A percentile compares a stretch with the other conserved stretches of the same genome.
These are phyloP conservation scores for Aspergillus sp. DNA, from an alignment of 2,329 filamentous ascomycete species.

Conservation along the genomic window DNA sequence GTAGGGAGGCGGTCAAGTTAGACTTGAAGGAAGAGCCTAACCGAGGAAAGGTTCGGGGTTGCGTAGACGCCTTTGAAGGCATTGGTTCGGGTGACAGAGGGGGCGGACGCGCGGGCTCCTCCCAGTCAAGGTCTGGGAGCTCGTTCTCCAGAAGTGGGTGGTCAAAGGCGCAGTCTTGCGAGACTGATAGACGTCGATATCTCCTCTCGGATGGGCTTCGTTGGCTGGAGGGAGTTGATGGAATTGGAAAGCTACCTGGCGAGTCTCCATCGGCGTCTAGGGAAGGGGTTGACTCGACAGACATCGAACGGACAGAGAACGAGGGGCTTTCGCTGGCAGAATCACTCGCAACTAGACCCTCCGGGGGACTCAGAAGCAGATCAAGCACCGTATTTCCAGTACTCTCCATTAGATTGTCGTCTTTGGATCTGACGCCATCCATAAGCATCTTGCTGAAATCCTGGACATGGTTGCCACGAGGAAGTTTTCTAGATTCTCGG, in stretches of 20 bases:
- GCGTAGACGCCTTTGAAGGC: conserved; percentile 15
- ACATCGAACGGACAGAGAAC: conserved; percentile 51
- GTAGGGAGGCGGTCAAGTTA: conserved; percentile 62
- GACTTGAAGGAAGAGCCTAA: conserved; percentile 57
- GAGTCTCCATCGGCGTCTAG: conserved; percentile 51
- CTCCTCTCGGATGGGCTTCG: conserved; percentile 39
- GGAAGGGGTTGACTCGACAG: conserved; percentile 58
- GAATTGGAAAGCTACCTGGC: conserved; percentile 44
- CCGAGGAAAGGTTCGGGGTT: conserved; percentile 38
- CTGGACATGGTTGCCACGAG: conserved; percentile 42
- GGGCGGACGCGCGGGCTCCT: conserved; percentile 6
- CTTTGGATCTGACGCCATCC: conserved; percentile 50
- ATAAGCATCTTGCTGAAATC: conserved; percentile 59
- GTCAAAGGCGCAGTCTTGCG: conserved; percentile 56
- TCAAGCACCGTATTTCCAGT: conserved; percentile 51
- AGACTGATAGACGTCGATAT: conserved; percentile 49
- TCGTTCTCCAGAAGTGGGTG: conserved; percentile 55
- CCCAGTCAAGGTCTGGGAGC: conserved; percentile 20
- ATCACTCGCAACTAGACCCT: conserved; percentile 42
- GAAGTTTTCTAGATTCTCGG: conserved; percentile 38
- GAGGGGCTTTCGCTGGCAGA: conserved; percentile 43
- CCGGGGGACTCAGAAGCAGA: conserved; percentile 55
- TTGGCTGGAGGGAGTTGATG: conserved; percentile 42
- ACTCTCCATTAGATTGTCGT: conserved; percentile 44
- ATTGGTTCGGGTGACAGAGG: conserved; percentile 10